Evolutionary conservation across 2,329 filamentous ascomycete species (phyloP).

Genomic region (Samsoniella hepiali): DNA sequence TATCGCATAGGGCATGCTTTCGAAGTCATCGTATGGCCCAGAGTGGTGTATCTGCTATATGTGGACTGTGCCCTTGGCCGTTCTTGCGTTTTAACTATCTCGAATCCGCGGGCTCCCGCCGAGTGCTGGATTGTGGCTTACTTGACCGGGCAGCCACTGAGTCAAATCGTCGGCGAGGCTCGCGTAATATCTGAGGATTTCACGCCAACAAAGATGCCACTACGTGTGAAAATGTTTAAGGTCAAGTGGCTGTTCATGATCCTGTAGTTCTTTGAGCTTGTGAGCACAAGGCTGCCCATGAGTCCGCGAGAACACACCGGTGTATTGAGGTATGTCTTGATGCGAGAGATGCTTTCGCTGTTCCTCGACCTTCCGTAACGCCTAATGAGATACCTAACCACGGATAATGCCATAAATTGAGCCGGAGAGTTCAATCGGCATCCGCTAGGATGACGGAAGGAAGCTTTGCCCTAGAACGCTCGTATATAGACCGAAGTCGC

Average conservation of each 20-base stretch:
- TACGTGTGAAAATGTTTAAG: constrained; percentile 18
- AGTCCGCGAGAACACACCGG: constrained; percentile 18
- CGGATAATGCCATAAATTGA: constrained; percentile 19
- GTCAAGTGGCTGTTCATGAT: constrained; percentile 17
- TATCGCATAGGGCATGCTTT: constrained; percentile 20
- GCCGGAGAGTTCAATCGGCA: constrained; percentile 20
- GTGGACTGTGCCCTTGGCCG: constrained; percentile 10
- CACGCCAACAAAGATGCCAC: constrained; percentile 16
- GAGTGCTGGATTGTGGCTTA: neutral
- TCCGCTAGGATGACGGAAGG: constrained; percentile 25
- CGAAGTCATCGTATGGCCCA: constrained; percentile 19
- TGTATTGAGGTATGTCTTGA: constrained; percentile 16
- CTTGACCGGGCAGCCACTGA: neutral
- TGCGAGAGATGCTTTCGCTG: constrained; percentile 19
- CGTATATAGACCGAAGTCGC: constrained; percentile 22
- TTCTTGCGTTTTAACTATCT: constrained; percentile 19
- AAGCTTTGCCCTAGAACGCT: constrained; percentile 8
- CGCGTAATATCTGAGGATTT: neutral
- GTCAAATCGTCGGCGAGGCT: neutral
- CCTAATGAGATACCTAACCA: constrained; percentile 22
- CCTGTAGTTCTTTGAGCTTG: constrained; percentile 15
- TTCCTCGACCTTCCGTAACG: constrained; percentile 21
- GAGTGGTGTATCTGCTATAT: constrained; percentile 21
- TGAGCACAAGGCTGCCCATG: constrained; percentile 19
- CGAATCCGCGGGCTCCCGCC: constrained; percentile 20